Conservation (phyloP, 768 basidiomycete species). For the Chalciporus sphaerocephalus region DNA sequence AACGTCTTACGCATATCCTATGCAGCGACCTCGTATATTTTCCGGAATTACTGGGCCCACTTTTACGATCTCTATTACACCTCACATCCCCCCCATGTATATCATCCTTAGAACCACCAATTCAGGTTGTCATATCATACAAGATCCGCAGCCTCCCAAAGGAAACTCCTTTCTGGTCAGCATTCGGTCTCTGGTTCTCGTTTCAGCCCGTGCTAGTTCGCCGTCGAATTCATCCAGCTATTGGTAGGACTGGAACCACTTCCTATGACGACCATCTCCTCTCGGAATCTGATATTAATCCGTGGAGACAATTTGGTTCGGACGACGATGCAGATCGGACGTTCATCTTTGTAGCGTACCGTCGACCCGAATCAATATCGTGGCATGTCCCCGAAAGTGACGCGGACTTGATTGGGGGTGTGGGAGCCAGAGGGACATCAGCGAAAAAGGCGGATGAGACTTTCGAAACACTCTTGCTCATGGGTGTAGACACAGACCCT, state of each 20-base stretch:
- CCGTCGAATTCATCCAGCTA: background rate
- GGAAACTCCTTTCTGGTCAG: slow-evolving; percentile 73
- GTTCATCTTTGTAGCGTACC: slow-evolving; percentile 60
- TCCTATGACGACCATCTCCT: background rate
- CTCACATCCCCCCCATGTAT: slow-evolving; percentile 54
- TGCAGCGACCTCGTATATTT: slow-evolving; percentile 92
- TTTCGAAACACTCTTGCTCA: slow-evolving; percentile 62
- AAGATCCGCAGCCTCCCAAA: slow-evolving; percentile 69
- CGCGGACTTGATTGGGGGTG: slow-evolving; percentile 51
- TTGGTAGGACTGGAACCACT: no score
- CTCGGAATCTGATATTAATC: background rate
- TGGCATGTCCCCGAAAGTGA: slow-evolving; percentile 56
- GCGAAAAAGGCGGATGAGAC: slow-evolving; percentile 57
- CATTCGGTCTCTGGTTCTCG: slow-evolving; percentile 75
- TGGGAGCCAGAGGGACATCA: slow-evolving; percentile 45
- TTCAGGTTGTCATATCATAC: slow-evolving; percentile 64
- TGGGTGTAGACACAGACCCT: slow-evolving; percentile 26
- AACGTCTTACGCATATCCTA: slow-evolving; percentile 57
- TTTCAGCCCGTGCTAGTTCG: slow-evolving; percentile 52
- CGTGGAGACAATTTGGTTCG: slow-evolving; percentile 43
- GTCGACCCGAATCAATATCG: slow-evolving; percentile 51
- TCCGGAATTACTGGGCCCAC: slow-evolving; percentile 71
- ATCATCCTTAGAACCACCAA: slow-evolving; percentile 4
- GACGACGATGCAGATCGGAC: slow-evolving; percentile 37
- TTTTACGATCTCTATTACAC: slow-evolving; percentile 69